These are phyloP conservation scores for Coriolopsis trogii DNA, from an alignment of 1,284 basidiomycete genomes.

Conservation along the genomic window DNA sequence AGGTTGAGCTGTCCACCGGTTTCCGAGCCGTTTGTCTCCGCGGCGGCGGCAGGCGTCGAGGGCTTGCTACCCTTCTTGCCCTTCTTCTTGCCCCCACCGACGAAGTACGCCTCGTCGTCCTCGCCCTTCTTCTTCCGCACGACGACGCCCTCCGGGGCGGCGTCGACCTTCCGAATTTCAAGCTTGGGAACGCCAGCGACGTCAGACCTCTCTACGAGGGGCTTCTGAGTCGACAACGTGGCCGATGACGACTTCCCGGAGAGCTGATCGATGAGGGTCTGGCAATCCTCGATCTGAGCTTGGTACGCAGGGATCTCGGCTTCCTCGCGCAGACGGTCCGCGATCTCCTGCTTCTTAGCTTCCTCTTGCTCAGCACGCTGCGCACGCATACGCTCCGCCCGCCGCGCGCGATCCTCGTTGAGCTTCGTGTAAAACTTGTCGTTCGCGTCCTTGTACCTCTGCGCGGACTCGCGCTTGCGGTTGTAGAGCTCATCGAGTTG, in stretches of 20 bases:
- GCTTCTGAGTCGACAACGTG: conserved; percentile 37
- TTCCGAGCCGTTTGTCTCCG: conserved; percentile 43
- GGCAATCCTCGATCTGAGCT: conserved; percentile 95
- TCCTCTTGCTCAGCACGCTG: conserved; percentile 87
- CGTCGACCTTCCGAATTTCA: conserved; percentile 85
- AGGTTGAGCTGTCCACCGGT: conserved; percentile 64
- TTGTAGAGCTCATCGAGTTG: conserved; percentile 77
- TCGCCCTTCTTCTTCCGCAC: conserved; percentile 91
- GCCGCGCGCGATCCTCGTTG: conserved; percentile 82
- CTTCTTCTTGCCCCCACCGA: conserved; percentile 67
- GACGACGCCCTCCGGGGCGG: conserved; percentile 71
- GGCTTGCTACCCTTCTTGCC: conserved; percentile 69
- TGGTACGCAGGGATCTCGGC: conserved; percentile 92
- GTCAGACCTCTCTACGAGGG: conserved; percentile 44
- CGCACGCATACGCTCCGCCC: conserved; percentile 78
- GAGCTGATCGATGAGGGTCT: conserved; percentile 91
- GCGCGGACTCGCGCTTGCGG: conserved; percentile 77
- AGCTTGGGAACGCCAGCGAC: conserved; percentile 80
- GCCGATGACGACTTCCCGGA: conserved; percentile 69
- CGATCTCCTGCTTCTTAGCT: conserved; percentile 82
- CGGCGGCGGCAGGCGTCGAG: conserved; percentile 34
- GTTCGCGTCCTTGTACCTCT: conserved; percentile 78
- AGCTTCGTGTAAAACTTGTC: conserved; percentile 84
- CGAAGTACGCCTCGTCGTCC: conserved; percentile 85
- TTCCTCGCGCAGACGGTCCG: conserved; percentile 86